Percentiles rank a stretch among this genome's conserved stretches.
Evolutionary conservation across 2,329 filamentous ascomycete genomes (phyloP).

Genomic region (Phaeosphaeriaceae sp.): DNA sequence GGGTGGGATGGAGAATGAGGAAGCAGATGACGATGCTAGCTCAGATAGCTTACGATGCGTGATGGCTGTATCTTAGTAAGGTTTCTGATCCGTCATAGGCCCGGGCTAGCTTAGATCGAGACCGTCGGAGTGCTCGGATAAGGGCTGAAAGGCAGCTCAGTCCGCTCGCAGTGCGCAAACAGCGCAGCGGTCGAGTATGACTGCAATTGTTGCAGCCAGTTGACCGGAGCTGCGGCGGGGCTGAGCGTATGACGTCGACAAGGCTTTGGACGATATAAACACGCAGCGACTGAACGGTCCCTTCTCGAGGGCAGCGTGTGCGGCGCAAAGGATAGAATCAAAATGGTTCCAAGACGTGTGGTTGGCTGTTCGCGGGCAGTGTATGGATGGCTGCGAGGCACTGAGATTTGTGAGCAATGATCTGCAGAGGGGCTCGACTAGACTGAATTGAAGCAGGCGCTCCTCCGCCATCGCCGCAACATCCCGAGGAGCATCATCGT

Average conservation of each 20-base stretch:
- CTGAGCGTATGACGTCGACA: background rate
- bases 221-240: background rate
- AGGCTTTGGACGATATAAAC: background rate
- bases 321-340: background rate
- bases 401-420: conserved; percentile 10
- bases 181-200: background rate
- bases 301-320: background rate
- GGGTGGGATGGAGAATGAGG: conserved; percentile 12
- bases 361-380: background rate
- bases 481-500: conserved; percentile 1
- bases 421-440: conserved; percentile 14
- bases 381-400: background rate
- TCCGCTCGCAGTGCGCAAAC: conserved; percentile 1
- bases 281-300: background rate
- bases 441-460: background rate
- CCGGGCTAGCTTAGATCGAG: conserved; percentile 8
- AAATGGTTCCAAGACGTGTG: background rate
- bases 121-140: conserved; percentile 5
- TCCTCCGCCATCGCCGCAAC: conserved; percentile 1
- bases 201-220: conserved; percentile 4
- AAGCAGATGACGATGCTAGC: conserved; percentile 30
- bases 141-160: conserved; percentile 1
- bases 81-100: conserved; percentile 15
- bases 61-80: conserved; percentile 22
- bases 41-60: conserved; percentile 26